phyloP scores from a whole-genome alignment of 2,329 filamentous ascomycete species.

The Arthrobotrys conoides region DNA sequence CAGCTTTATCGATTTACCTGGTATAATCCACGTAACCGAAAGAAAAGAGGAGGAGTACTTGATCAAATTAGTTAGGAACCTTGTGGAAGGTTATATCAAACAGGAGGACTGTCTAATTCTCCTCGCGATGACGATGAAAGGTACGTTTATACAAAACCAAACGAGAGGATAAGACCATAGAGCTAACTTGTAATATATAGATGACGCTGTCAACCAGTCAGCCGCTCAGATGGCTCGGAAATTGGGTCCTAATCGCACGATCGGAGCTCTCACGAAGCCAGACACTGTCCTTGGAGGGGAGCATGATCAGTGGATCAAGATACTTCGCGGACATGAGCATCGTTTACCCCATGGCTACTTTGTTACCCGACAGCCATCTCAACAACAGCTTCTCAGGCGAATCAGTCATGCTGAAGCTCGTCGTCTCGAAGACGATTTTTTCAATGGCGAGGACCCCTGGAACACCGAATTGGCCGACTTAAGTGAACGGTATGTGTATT shows the following conservation, averaged over 20 bases:
- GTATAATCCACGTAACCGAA: slow-evolving; percentile 64
- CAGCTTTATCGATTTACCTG: slow-evolving; percentile 64
- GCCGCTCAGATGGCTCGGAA: slow-evolving; percentile 63
- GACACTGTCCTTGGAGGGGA: slow-evolving; percentile 63
- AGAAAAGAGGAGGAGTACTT: slow-evolving; percentile 63
- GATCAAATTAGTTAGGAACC: slow-evolving; percentile 62
- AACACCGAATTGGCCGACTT: slow-evolving; percentile 62
- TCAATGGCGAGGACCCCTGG: slow-evolving; percentile 63
- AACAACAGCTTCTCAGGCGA: slow-evolving; percentile 61
- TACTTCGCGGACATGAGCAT: slow-evolving; percentile 63
- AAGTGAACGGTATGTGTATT: slow-evolving; percentile 61
- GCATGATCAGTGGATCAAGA: slow-evolving; percentile 63
- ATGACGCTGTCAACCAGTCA: slow-evolving; percentile 64
- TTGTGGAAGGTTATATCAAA: slow-evolving; percentile 63
- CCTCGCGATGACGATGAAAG: slow-evolving; percentile 64
- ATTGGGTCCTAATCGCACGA: slow-evolving; percentile 63
- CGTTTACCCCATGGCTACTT: slow-evolving; percentile 63
- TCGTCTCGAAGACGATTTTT: slow-evolving; percentile 62
- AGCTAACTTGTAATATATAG: slow-evolving; percentile 47
- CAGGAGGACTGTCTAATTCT: slow-evolving; percentile 64
- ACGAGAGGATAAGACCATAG: neutral
- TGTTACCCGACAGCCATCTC: slow-evolving; percentile 64
- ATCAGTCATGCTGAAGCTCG: slow-evolving; percentile 62
- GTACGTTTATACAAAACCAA: slow-evolving; percentile 23
- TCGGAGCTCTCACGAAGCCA: slow-evolving; percentile 64